Base-by-base conservation (phyloP, 345 rosid genomes). In the Aquilaria malaccensis region DNA sequence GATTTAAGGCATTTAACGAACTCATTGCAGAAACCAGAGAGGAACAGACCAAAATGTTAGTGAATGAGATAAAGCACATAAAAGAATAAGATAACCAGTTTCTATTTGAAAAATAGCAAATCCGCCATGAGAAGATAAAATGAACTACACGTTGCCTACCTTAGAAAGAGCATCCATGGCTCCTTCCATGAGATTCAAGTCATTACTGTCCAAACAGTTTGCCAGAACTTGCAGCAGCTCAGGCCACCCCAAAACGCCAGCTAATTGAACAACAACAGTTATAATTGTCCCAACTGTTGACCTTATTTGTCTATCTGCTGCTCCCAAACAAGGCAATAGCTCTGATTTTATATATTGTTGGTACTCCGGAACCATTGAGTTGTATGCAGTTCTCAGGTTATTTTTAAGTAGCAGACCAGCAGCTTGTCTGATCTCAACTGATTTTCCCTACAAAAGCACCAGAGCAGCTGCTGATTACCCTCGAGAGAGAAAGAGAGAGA, bases 121-220 rank as follows among this genome's bases (percentile, higher is more conserved):
- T 9, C 5, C 5, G 43, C 22, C 2, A 37, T 37, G 7, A 37
- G 22, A 37, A 12, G 9, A 14, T 49, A 22, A 37, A 49, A 13
- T 13, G 15, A 49, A 60, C 46, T 60, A 37, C 43, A 3, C 59
- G 47, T 48, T 11, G 59, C 61, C 72, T 74, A 90, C 97, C 99
- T 90, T 95, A 13, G 96, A 91, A 67, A 91, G 72, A 10, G 97
- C 95, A 78, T 95, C 99, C 96, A 91, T 88, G 2, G 95, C 97
- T 59, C 99, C 99, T 77, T 90, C 97, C 96, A 91, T 95, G 70
- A 86, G 97, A 77, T 91, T 80, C 4, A 78, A 61, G 30, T 88
- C 93, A 79, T 86, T 82, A 73, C 97, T 85, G 58, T 95, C 97
- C 79, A 95, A 71, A 72, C 96, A 91, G 71, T 75, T 70, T 10